Base-by-base conservation (phyloP, 768 basidiomycete genomes). In the Antrodiella citrinella region DNA sequence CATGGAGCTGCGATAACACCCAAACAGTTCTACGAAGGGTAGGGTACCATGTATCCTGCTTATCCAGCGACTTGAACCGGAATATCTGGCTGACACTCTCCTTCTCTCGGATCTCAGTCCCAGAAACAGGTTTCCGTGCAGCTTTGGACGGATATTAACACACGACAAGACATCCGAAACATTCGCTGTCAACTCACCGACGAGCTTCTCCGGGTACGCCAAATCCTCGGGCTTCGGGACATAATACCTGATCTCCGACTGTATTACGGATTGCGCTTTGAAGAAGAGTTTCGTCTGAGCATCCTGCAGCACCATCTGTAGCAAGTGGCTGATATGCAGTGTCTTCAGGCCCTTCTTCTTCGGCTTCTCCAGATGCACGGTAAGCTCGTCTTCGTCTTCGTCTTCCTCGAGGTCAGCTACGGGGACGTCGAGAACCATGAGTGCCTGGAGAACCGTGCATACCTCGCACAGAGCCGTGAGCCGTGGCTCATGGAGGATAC, bases 221-320 rank as follows among this genome's bases (percentile, higher is more conserved):
- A 98, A 67, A 63, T 97, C 94, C 55, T 82, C 86, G 2, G 74
- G 66, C 54, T 80, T 86, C 0, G 91, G 84, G 1, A 75, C 73
- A 64, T 86, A 97, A 59, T 89, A 84, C 55, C 85, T 72, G 26
- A 98, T 91, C 47, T 97, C 95, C 25, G 80, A 77, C 60, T 93
- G 88, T 25, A 99, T 81, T 42, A 96, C 76, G 1, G 90, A 79
- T 66, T 98, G 94, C 38, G 94, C 94, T 63, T 96, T 88, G 77
- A 98, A 98, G 59, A 97, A 92, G 43, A 98, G 65, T 49, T 93
- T 70, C 11, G 96, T 97, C 71, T 98, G 95, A 1, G 94, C 92
- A 62, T 98, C 95, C 63, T 97, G 94, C 22, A 97, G 67, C 0
- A 97, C 84, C 82, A 93, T 91, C 61, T 86, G 80, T 44, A 97